Percentiles rank a stretch among this genome's conserved stretches.
Conservation (phyloP, 129 eudicot species). For the Lonicera japonica region DNA sequence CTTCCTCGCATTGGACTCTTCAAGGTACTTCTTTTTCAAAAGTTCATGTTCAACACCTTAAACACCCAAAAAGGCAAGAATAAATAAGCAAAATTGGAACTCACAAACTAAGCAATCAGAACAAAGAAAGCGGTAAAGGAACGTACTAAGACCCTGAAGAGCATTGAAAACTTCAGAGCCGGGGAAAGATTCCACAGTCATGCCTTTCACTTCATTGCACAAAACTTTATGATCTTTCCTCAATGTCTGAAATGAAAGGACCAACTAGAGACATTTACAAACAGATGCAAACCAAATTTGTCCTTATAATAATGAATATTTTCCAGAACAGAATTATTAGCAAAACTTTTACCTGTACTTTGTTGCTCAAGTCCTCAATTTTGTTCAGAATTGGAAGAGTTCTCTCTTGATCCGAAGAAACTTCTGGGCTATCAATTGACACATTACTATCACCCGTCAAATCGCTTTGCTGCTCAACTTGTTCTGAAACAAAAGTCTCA, state of each 20-base stretch:
- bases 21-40: constrained; percentile 62
- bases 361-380: constrained; percentile 47
- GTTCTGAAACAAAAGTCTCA: constrained; percentile 26
- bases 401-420: constrained; percentile 33
- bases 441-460: constrained; percentile 26
- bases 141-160: constrained; percentile 66
- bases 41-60: constrained; percentile 55
- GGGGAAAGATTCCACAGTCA: constrained; percentile 57
- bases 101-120: constrained; percentile 7
- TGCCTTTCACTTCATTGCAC: constrained; percentile 63
- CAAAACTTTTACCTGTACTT: constrained; percentile 47
- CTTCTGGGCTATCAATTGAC: constrained; percentile 23
- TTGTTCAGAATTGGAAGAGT: constrained; percentile 66
- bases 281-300: not conserved
- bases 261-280: constrained; percentile 4
- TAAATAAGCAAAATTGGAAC: constrained; percentile 3
- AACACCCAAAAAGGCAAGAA: constrained; percentile 24
- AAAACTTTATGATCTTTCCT: constrained; percentile 57
- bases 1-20: constrained; percentile 58
- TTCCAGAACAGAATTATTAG: constrained; percentile 10
- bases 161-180: constrained; percentile 59
- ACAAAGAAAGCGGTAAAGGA: not conserved
- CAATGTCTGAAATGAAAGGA: constrained; percentile 38
- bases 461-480: constrained; percentile 15
- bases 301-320: not conserved